phyloP scores from a whole-genome alignment of 352 stramenopile genomes.

The Phytophthora pini region DNA sequence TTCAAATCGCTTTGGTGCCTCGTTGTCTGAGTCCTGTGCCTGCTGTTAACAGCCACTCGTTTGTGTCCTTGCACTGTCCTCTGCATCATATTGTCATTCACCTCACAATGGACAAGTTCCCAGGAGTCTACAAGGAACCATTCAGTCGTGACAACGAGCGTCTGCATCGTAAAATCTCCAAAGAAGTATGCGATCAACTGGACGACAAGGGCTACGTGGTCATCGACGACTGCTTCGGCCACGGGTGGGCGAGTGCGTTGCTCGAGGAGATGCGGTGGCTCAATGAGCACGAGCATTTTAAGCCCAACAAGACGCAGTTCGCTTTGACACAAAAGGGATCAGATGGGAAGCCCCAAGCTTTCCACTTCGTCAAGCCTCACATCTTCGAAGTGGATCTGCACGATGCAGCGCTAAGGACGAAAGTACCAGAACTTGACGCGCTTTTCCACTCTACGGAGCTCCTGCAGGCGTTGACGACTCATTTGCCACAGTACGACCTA shows the following conservation, averaged over 20 bases:
- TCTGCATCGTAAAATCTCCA: conserved; percentile 54
- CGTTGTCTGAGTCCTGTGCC: conserved; percentile 7
- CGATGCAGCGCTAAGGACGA: conserved; percentile 55
- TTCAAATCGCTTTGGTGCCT: conserved; percentile 20
- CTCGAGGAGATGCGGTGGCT: conserved; percentile 75
- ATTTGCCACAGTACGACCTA: conserved; percentile 65
- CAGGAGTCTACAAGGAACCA: conserved; percentile 48
- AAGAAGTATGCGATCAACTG: conserved; percentile 47
- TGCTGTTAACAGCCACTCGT: conserved; percentile 21
- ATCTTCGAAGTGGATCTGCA: conserved; percentile 88
- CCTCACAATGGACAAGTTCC: conserved; percentile 38
- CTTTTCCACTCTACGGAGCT: conserved; percentile 70
- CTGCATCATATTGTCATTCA: not conserved
- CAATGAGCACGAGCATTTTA: conserved; percentile 57
- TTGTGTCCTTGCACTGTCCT: conserved; percentile 16
- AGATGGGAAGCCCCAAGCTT: conserved; percentile 36
- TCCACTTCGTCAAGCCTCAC: conserved; percentile 82
- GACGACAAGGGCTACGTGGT: conserved; percentile 65
- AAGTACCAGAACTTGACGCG: conserved; percentile 69
- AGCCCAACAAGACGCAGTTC: conserved; percentile 87
- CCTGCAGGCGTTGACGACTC: conserved; percentile 50
- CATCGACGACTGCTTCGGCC: conserved; percentile 75
- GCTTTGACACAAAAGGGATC: conserved; percentile 49
- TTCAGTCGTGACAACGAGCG: conserved; percentile 67
- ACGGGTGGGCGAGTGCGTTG: conserved; percentile 57